Percentiles rank a stretch among this genome's conserved stretches.
These are phyloP conservation scores for Parietichytrium sp. DNA, from an alignment of 108 stramenopile species.

Conservation along the genomic window DNA sequence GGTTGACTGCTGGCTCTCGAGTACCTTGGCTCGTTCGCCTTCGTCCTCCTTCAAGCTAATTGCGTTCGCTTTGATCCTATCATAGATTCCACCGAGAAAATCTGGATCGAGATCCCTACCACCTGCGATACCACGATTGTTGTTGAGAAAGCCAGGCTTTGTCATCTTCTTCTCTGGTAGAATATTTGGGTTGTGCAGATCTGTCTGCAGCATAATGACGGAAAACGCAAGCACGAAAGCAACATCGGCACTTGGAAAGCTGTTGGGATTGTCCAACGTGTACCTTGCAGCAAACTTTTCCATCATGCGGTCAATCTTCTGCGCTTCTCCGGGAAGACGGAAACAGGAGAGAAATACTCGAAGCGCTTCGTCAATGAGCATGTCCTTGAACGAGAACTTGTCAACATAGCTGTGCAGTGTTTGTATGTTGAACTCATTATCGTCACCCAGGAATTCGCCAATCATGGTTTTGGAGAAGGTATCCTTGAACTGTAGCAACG, in stretches of 20 bases:
- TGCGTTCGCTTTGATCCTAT: constrained; percentile 84
- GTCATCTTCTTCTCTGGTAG: constrained; percentile 91
- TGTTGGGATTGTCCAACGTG: constrained; percentile 72
- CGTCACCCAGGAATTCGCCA: constrained; percentile 91
- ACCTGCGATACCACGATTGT: constrained; percentile 93
- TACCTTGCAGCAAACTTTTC: constrained; percentile 96
- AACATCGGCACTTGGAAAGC: constrained; percentile 86
- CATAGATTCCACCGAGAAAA: constrained; percentile 83
- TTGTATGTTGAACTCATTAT: constrained; percentile 80
- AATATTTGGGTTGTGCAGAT: constrained; percentile 95
- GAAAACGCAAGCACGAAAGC: constrained; percentile 97
- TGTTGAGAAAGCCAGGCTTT: constrained; percentile 72
- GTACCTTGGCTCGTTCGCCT: constrained; percentile 66
- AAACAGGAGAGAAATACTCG: constrained; percentile 91
- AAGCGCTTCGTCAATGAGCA: constrained; percentile 90
- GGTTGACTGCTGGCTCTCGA: neutral
- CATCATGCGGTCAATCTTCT: constrained; percentile 99
- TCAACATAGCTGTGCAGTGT: constrained; percentile 87
- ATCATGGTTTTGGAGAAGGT: constrained; percentile 90
- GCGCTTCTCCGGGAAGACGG: constrained; percentile 96
- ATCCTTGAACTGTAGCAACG: constrained; percentile 79
- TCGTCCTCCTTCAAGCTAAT: constrained; percentile 96
- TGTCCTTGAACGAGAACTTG: constrained; percentile 77
- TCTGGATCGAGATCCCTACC: constrained; percentile 86
- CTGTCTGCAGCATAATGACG: constrained; percentile 97